Evolutionary conservation across 306 rosid genomes (phyloP).

Genomic region (Cajanus cajan): DNA sequence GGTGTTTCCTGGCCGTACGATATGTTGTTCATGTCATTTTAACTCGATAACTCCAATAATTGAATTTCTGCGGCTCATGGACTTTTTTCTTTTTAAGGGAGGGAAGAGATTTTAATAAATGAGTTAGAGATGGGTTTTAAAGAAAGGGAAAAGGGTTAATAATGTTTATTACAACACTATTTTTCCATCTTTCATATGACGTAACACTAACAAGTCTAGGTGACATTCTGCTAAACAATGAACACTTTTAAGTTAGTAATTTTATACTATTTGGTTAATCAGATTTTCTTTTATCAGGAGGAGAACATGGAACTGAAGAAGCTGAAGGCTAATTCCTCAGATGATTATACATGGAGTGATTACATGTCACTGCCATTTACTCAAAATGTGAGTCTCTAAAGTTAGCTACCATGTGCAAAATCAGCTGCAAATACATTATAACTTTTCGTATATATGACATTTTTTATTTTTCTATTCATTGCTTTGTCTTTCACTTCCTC

Average conservation of each 20-base stretch:
- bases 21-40: slow-evolving; percentile 24
- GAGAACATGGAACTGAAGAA: slow-evolving; percentile 88
- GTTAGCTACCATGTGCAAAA: slow-evolving; percentile 4
- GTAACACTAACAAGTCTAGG: neutral
- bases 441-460: neutral
- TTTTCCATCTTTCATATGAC: slow-evolving; percentile 2
- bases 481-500: neutral
- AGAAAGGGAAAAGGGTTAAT: too few relatives aligned
- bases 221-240: neutral
- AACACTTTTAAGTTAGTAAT: neutral
- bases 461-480: neutral
- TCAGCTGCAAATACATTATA: neutral
- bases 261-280: neutral
- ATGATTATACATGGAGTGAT: slow-evolving; percentile 68
- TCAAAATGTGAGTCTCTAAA: slow-evolving; percentile 64
- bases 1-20: slow-evolving; percentile 44
- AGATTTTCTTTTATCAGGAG: slow-evolving; percentile 47
- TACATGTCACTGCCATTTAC: slow-evolving; percentile 85
- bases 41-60: slow-evolving; percentile 36
- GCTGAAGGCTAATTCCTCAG: slow-evolving; percentile 40
- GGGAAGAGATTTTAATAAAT: too few relatives aligned
- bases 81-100: too few relatives aligned
- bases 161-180: neutral
- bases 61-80: slow-evolving; percentile 22
- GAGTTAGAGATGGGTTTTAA: too few relatives aligned